Evolutionary conservation across 352 stramenopile species (phyloP), one percentile per base, ranked within the genome.

Genomic region (Thraustochytrium sp.): DNA sequence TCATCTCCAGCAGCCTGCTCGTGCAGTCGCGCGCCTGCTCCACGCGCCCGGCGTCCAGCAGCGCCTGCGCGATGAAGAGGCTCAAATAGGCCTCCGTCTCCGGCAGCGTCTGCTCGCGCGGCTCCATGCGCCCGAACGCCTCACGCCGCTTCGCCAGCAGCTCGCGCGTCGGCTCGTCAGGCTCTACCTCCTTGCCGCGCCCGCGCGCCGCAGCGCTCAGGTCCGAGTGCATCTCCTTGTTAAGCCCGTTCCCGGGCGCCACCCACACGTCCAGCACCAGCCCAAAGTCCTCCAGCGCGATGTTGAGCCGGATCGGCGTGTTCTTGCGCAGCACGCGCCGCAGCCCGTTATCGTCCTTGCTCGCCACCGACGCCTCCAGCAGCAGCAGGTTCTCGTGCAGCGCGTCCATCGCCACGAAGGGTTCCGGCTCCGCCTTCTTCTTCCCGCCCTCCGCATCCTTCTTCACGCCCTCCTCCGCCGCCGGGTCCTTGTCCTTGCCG

Each of bases 371-470:
- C 5, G 53, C 68, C 49, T 80, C 68, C 23, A 77, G 65, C 18
- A 80, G 48, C 68, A 75, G 68, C 46, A 80, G 53, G 37, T 80
- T 80, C 68, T 80, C 68, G 51, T 80, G 68, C 23, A 80, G 51
- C 8, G 48, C 48, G 23, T 80, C 68, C 44, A 80, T 80, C 18
- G 68, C 31, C 3, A 64, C n/a, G 34, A 80, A 77, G 34, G 42
- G 23, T 26, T 55, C 68, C 26, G 5, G 5, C 54, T 63, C 54
- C 5, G 26, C 36, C 54, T 63, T 63, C 38, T 64, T 42, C 68
- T 80, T 75, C 44, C 9, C 40, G n/a, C 4, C 31, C 16, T 42
- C 68, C 53, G 62, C 40, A 55, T 44, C 23, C 23, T 23, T 68
- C 59, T 23, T 53, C 48, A 23, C n/a, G 48, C 16, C 48, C 18